Percentiles rank a stretch among this genome's conserved stretches.
Conservation (phyloP, 2,329 filamentous ascomycete genomes). For the Coniochaeta sp. region DNA sequence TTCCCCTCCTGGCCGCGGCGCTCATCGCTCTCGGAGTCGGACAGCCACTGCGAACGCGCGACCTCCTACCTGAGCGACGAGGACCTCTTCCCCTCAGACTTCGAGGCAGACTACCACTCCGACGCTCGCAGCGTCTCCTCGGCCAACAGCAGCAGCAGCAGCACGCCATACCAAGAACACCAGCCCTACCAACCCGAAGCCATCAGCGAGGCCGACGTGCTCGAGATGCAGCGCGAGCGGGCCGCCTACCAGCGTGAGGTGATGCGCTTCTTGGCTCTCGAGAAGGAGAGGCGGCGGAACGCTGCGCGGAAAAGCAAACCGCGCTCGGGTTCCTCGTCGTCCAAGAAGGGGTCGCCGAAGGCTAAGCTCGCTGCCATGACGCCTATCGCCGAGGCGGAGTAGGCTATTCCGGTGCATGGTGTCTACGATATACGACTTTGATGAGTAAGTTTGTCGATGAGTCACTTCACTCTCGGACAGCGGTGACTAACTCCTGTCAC, state of each 20-base stretch:
- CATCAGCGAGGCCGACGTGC: constrained; percentile 34
- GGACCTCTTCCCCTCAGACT: constrained; percentile 47
- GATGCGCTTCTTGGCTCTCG: constrained; percentile 38
- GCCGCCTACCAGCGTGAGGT: constrained; percentile 44
- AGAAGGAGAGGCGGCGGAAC: constrained; percentile 47
- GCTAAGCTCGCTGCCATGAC: constrained; percentile 41
- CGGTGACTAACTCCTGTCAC: not conserved
- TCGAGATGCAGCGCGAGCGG: constrained; percentile 43
- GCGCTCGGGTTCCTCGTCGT: constrained; percentile 11
- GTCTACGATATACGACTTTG: not conserved
- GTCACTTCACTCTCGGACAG: not conserved
- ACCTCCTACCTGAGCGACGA: constrained; percentile 56
- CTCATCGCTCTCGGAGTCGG: constrained; percentile 37
- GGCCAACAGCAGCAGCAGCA: constrained; percentile 33
- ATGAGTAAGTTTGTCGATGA: not conserved
- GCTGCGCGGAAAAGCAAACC: constrained; percentile 25
- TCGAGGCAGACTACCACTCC: constrained; percentile 29
- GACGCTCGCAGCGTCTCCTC: constrained; percentile 38
- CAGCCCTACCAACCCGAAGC: constrained; percentile 13
- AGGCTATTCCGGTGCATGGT: constrained; percentile 11
- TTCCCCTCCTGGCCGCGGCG: constrained; percentile 53
- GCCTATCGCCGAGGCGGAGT: constrained; percentile 45
- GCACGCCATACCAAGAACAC: constrained; percentile 22
- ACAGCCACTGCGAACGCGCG: constrained; percentile 33
- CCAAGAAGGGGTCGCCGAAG: constrained; percentile 43